A percentile compares a stretch with the other conserved stretches of the same genome.
Evolutionary conservation across 768 basidiomycete genomes (phyloP).

Genomic region (Termitomyces sp.): DNA sequence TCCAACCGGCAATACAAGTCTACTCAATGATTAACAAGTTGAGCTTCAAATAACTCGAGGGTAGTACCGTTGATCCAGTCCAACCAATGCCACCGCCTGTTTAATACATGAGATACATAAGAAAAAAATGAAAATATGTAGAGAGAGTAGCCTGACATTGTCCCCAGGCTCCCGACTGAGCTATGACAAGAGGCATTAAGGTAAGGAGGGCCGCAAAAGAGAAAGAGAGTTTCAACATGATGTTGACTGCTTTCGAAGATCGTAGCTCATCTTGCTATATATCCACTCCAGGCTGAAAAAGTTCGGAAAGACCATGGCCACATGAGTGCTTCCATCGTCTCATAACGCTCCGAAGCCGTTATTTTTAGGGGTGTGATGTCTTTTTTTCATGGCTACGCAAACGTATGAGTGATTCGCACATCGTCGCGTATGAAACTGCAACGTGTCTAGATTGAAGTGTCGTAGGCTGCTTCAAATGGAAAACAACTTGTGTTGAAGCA

Average conservation of each 20-base stretch:
- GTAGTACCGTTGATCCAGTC: constrained; percentile 26
- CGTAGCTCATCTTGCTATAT: background rate
- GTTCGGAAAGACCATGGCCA: constrained; percentile 12
- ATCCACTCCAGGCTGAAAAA: constrained; percentile 6
- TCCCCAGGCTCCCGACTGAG: constrained; percentile 28
- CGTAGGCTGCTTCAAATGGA: background rate
- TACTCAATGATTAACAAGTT: constrained; percentile 1
- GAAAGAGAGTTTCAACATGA: constrained; percentile 17
- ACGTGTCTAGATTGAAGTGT: background rate
- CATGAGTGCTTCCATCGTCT: background rate
- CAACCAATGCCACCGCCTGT: constrained; percentile 23
- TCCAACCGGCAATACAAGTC: constrained; percentile 38
- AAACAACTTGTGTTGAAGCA: background rate
- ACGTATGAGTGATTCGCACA: background rate
- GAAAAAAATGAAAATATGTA: background rate
- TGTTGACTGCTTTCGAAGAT: background rate
- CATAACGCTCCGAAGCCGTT: background rate
- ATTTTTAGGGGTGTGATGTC: background rate
- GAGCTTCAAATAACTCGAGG: background rate
- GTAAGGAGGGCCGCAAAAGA: constrained; percentile 24
- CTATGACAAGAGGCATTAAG: constrained; percentile 19
- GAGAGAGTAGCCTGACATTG: constrained; percentile 24
- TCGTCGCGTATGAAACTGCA: background rate
- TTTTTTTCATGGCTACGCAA: background rate
- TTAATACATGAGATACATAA: background rate